These are phyloP conservation scores for Mucor plumbeus DNA, from an alignment of 371 early-diverging fungal genomes.

Conservation along the genomic window DNA sequence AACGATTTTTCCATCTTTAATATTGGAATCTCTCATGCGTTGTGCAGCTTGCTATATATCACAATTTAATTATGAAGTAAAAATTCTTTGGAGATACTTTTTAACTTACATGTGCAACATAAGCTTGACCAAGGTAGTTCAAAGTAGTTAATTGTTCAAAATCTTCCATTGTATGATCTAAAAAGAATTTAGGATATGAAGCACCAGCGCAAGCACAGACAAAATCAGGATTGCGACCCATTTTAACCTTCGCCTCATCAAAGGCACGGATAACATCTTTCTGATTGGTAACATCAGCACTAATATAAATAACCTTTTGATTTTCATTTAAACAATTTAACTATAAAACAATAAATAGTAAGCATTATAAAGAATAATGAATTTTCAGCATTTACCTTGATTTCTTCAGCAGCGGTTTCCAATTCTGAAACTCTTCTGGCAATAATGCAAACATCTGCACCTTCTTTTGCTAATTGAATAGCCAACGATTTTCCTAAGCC, in stretches of 20 bases:
- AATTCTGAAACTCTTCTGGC: slow-evolving; percentile 74
- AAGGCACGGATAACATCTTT: slow-evolving; percentile 63
- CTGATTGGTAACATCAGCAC: slow-evolving; percentile 67
- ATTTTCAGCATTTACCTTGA: slow-evolving; percentile 43
- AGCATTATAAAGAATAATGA: neutral
- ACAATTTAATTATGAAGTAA: neutral
- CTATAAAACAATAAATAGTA: neutral
- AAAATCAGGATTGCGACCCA: slow-evolving; percentile 69
- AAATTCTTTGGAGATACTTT: neutral
- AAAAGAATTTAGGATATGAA: slow-evolving; percentile 74
- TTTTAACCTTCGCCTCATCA: slow-evolving; percentile 62
- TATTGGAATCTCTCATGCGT: slow-evolving; percentile 67
- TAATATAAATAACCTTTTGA: slow-evolving; percentile 58
- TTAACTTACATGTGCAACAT: slow-evolving; percentile 70
- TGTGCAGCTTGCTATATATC: slow-evolving; percentile 65
- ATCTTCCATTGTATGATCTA: slow-evolving; percentile 68
- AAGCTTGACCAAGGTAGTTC: slow-evolving; percentile 85
- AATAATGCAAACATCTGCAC: slow-evolving; percentile 90
- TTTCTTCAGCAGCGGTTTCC: slow-evolving; percentile 57
- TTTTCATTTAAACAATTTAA: slow-evolving; percentile 1
- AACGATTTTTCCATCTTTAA: slow-evolving; percentile 72
- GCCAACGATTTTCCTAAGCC: slow-evolving; percentile 92
- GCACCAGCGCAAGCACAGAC: slow-evolving; percentile 85
- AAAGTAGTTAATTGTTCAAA: slow-evolving; percentile 68
- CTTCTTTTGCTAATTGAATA: slow-evolving; percentile 68